Percentiles rank a stretch among this genome's conserved stretches.
Conservation (phyloP, 192 early-diverging fungal genomes). For the Coemansia sp. region DNA sequence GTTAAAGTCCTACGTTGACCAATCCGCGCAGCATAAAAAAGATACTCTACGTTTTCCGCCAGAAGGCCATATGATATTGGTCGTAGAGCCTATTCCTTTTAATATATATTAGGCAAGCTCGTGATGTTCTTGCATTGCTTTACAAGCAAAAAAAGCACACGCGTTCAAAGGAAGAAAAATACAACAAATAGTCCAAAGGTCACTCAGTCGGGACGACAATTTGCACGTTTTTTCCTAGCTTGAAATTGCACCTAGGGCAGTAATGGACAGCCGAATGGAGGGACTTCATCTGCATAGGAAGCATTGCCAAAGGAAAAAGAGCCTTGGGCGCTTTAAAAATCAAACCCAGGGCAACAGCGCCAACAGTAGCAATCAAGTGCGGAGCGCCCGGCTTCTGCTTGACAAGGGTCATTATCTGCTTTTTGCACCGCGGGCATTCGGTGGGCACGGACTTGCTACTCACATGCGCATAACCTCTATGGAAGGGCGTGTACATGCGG, state of each 20-base stretch:
- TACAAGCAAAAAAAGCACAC: no score
- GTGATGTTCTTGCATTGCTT: no score
- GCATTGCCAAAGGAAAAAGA: constrained; percentile 30
- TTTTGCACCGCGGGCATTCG: constrained; percentile 39
- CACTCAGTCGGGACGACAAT: constrained; percentile 20
- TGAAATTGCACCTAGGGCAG: constrained; percentile 43
- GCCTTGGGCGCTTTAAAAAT: constrained; percentile 24
- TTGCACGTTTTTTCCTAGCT: constrained; percentile 43
- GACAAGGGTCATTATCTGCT: constrained; percentile 33
- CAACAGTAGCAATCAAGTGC: constrained; percentile 27
- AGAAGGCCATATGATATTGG: no score
- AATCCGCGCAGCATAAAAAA: no score
- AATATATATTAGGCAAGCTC: no score
- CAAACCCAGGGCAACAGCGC: constrained; percentile 27
- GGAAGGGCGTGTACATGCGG: constrained; percentile 10
- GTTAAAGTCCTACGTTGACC: no score
- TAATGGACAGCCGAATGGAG: constrained; percentile 33
- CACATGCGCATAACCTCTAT: constrained; percentile 20
- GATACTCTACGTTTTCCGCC: no score
- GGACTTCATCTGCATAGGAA: constrained; percentile 42
- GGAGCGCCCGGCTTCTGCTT: constrained; percentile 26
- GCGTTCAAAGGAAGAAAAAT: neutral
- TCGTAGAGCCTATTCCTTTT: no score
- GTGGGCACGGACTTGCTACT: constrained; percentile 33
- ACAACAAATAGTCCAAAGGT: neutral